Conservation (phyloP, 305 asterid species). For the Striga hermonthica region DNA sequence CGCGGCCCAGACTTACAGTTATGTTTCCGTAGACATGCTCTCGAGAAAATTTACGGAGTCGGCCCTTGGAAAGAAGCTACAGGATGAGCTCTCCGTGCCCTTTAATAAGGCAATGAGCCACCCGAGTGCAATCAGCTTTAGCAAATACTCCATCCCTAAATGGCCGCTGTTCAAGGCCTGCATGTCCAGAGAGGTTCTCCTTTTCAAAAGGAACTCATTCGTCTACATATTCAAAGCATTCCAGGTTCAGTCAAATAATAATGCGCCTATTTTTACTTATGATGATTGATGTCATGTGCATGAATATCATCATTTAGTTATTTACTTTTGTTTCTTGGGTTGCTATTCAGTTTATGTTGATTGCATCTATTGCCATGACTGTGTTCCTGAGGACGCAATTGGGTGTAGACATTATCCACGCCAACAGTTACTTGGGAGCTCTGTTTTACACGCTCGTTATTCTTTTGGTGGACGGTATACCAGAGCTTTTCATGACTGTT, state of each 20-base stretch:
- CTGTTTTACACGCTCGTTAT: conserved; percentile 43
- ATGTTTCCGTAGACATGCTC: conserved; percentile 40
- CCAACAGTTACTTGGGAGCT: conserved; percentile 59
- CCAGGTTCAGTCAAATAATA: conserved; percentile 43
- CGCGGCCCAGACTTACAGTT: conserved; percentile 35
- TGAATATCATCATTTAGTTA: neutral
- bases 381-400: conserved; percentile 51
- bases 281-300: neutral
- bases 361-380: conserved; percentile 49
- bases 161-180: conserved; percentile 58
- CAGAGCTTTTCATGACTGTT: conserved; percentile 53
- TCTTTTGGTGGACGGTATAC: conserved; percentile 48
- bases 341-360: conserved; percentile 40
- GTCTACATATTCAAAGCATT: conserved; percentile 46
- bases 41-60: conserved; percentile 46
- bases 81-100: conserved; percentile 42
- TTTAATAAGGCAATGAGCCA: conserved; percentile 39
- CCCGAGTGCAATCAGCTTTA: conserved; percentile 40
- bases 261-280: neutral
- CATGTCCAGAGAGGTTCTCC: conserved; percentile 58
- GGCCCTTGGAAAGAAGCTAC: conserved; percentile 34
- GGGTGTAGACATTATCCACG: conserved; percentile 40
- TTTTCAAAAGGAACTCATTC: conserved; percentile 57
- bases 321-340: neutral
- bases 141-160: conserved; percentile 45